A percentile compares a stretch with the other conserved stretches of the same genome.
phyloP scores from a whole-genome alignment of 371 early-diverging fungal species.

The Thermomucor indicae-seudaticae region DNA sequence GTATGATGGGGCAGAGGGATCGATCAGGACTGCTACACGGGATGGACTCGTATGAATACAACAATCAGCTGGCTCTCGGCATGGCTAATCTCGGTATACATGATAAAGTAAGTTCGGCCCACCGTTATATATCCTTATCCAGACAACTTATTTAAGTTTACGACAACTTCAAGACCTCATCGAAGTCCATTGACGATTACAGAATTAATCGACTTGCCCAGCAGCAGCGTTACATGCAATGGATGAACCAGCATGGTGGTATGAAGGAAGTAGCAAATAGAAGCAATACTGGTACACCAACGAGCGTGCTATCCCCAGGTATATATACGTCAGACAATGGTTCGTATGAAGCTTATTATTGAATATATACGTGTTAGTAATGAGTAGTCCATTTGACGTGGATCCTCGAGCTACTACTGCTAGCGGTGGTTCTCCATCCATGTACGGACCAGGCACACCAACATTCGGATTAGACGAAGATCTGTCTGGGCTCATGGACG shows the following conservation, averaged over 20 bases:
- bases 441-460: slow-evolving; percentile 3
- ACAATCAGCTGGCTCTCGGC: slow-evolving; percentile 13
- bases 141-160: not conserved
- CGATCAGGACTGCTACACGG: not conserved
- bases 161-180: not conserved
- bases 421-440: too few species aligned
- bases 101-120: slow-evolving; percentile 10
- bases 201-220: slow-evolving; percentile 7
- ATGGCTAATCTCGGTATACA: slow-evolving; percentile 11
- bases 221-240: slow-evolving; percentile 27
- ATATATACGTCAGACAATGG: not conserved
- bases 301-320: slow-evolving; percentile 14
- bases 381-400: slow-evolving; percentile 12
- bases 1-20: slow-evolving; percentile 9
- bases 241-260: slow-evolving; percentile 23
- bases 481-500: not conserved
- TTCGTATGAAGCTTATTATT: not conserved
- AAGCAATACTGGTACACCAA: slow-evolving; percentile 15
- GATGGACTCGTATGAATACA: slow-evolving; percentile 17
- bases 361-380: not conserved
- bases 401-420: slow-evolving; percentile 7
- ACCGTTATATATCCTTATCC: too few species aligned
- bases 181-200: not conserved
- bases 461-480: slow-evolving; percentile 11
- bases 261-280: slow-evolving; percentile 18